Evolutionary conservation across 352 stramenopile species (phyloP).

Genomic region (Phytophthora pini): DNA sequence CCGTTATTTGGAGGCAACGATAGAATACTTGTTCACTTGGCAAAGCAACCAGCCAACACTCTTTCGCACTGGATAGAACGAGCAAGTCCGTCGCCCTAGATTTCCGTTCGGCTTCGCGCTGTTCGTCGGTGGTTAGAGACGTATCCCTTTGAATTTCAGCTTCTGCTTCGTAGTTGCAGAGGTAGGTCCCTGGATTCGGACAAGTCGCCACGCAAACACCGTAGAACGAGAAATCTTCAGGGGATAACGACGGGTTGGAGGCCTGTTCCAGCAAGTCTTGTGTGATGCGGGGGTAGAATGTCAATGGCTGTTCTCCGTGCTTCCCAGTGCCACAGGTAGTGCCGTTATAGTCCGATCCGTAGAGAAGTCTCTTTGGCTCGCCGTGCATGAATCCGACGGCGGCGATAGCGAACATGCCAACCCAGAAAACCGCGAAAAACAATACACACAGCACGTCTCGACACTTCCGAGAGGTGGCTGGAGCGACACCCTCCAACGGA

Average conservation of each 20-base stretch:
- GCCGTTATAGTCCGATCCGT: conserved; percentile 77
- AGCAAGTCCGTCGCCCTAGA: conserved; percentile 39
- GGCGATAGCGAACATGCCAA: conserved; percentile 72
- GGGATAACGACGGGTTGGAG: conserved; percentile 49
- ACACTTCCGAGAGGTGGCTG: conserved; percentile 63
- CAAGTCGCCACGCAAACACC: conserved; percentile 72
- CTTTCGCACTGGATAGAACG: conserved; percentile 35
- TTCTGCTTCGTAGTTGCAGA: conserved; percentile 84
- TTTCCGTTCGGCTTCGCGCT: conserved; percentile 55
- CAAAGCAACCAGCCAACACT: conserved; percentile 79
- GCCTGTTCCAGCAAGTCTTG: conserved; percentile 75
- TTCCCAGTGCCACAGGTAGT: conserved; percentile 71
- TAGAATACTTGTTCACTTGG: conserved; percentile 75
- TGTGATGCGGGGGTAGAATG: conserved; percentile 81
- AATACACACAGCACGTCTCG: conserved; percentile 73
- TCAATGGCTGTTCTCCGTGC: conserved; percentile 39
- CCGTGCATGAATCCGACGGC: conserved; percentile 66
- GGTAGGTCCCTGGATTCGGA: conserved; percentile 52
- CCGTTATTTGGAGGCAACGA: conserved; percentile 75
- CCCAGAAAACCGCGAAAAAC: conserved; percentile 78
- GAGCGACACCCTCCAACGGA: conserved; percentile 52
- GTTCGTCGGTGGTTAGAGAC: conserved; percentile 43
- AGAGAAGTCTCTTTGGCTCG: conserved; percentile 72
- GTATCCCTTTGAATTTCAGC: conserved; percentile 49
- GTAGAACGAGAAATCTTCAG: conserved; percentile 65